Base-by-base conservation (phyloP, 345 rosid genomes). In the Adansonia digitata region DNA sequence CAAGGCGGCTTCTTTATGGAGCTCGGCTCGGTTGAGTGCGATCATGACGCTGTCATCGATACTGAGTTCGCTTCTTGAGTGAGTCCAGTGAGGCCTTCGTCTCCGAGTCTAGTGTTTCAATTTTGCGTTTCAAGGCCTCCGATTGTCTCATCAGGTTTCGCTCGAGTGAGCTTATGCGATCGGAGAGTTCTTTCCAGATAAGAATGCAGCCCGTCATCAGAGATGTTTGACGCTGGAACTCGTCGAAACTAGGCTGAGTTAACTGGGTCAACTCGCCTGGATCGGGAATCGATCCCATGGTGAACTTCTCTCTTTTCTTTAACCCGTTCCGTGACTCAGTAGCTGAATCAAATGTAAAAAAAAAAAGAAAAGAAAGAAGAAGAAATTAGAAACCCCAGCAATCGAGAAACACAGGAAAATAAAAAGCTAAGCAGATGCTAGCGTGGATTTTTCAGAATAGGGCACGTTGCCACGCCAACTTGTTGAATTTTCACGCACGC, bases 161-260 rank as follows among this genome's bases (percentile, higher is more conserved):
- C 73, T 95, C 99, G 2, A 95, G 79, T 10, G 96, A 84, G 43
- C 91, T 87, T 84, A 95, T 91, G 86, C 93, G 99, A 79, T 95
- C 99, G 26, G 99, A 95, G 72, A 95, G 98, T 79, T 95, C 99
- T 73, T 91, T 88, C 99, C 99, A 95, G 39, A 95, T 89, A 35
- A 95, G 97, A 40, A 97, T 93, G 78, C 99, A 95, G 90, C 94
- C 90, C n/a, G 93, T 90, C 99, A 95, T 95, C 75, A 95, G 79
- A 20, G 99, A 93, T 37, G 97, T 78, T 73, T 95, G 99, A 43
- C 90, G 85, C 88, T 93, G 93, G 84, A 95, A 95, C 81, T 95
- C 98, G 67, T 93, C 99, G 84, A 95, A 95, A 76, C 91, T 87
- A 78, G 97, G 97, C 81, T 75, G 94, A 84, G 92, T 74, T 78